A percentile compares a stretch with the other conserved stretches of the same genome.
Conservation (phyloP, 257 asterid species). For the Penstemon newberryi region DNA sequence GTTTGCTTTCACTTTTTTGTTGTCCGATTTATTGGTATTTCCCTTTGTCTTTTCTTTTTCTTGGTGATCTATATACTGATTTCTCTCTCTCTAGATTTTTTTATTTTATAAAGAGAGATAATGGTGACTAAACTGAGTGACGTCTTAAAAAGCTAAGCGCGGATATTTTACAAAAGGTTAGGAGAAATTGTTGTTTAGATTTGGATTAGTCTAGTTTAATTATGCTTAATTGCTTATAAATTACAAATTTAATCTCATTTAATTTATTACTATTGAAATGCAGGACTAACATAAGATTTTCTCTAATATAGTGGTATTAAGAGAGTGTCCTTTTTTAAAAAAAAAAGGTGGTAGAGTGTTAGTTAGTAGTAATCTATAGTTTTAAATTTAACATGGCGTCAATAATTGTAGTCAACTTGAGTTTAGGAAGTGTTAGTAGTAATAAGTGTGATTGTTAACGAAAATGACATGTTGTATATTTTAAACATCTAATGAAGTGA, state of each 20-base stretch:
- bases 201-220: too few species aligned
- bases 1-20: slow-evolving; percentile 13
- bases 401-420: too few species aligned
- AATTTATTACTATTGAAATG: too few species aligned
- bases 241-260: too few species aligned
- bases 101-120: slow-evolving; percentile 23
- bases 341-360: too few species aligned
- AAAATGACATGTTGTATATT: background rate
- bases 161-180: slow-evolving; percentile 16
- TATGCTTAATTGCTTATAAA: too few species aligned
- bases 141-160: background rate
- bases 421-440: background rate
- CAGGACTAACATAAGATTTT: too few species aligned
- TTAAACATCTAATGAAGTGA: background rate
- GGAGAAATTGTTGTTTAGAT: too few species aligned
- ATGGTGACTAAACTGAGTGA: slow-evolving; percentile 13
- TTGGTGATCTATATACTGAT: slow-evolving; percentile 25
- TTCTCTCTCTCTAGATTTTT: slow-evolving; percentile 42
- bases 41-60: slow-evolving; percentile 22
- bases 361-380: too few species aligned
- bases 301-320: too few species aligned
- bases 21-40: slow-evolving; percentile 33
- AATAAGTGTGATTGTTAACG: background rate
- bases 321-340: too few species aligned
- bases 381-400: too few species aligned